Percentiles rank a stretch among this genome's conserved stretches.
Evolutionary conservation across 768 basidiomycete species (phyloP).

Genomic region (Podaxis pistillaris): DNA sequence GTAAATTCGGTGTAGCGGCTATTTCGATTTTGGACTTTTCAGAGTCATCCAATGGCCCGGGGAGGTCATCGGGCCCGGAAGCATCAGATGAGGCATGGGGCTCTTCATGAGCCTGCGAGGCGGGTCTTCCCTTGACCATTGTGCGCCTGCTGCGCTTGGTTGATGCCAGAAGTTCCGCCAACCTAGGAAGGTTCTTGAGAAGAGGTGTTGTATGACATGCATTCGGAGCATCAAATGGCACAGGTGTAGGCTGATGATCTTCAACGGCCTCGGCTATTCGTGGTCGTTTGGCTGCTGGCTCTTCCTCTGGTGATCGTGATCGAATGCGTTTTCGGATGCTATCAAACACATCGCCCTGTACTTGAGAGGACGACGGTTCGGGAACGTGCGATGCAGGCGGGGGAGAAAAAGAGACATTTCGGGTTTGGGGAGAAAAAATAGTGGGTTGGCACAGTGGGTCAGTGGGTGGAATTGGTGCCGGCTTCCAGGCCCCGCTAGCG

Average conservation of each 20-base stretch:
- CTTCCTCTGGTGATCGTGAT: background rate
- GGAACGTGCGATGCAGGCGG: background rate
- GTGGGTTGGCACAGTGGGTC: slow-evolving; percentile 30
- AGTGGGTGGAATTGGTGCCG: background rate
- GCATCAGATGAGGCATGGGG: background rate
- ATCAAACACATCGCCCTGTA: background rate
- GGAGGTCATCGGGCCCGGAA: background rate
- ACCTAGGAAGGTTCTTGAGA: slow-evolving; percentile 27
- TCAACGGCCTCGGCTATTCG: background rate
- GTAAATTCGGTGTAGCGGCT: background rate
- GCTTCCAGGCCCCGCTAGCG: background rate
- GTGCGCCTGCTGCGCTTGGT: slow-evolving; percentile 20
- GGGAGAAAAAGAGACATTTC: background rate
- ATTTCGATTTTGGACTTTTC: background rate
- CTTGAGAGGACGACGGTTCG: background rate
- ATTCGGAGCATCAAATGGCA: background rate
- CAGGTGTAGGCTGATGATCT: background rate
- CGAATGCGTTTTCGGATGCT: background rate
- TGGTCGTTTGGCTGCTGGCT: background rate
- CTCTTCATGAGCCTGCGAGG: background rate
- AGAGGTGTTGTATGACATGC: slow-evolving; percentile 18
- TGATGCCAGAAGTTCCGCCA: slow-evolving; percentile 39
- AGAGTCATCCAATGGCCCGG: background rate
- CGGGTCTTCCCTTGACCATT: slow-evolving; percentile 9
- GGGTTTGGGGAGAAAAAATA: slow-evolving; percentile 18